Percentiles rank a stretch among this genome's conserved stretches.
These are phyloP conservation scores for Corrigiola litoralis DNA, from an alignment of 179 eudicot species.

Conservation along the genomic window DNA sequence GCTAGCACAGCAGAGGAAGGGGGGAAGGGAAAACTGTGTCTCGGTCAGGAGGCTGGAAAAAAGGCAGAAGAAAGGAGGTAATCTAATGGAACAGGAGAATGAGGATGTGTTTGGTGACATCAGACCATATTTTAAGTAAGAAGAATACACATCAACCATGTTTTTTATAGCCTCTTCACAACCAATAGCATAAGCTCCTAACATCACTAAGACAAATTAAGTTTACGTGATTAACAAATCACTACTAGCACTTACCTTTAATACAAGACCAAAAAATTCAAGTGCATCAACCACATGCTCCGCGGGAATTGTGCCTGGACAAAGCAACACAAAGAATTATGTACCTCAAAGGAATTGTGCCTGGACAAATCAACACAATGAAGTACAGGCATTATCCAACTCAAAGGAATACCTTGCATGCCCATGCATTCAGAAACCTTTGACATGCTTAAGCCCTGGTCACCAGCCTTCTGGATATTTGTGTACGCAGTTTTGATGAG, in stretches of 20 bases:
- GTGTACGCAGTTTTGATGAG: constrained; percentile 47
- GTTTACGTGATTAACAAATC: constrained; percentile 1
- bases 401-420: constrained; percentile 43
- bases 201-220: not conserved
- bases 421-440: constrained; percentile 50
- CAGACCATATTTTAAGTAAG: too few species aligned
- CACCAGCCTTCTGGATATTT: constrained; percentile 81
- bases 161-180: too few species aligned
- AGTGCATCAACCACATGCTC: constrained; percentile 67
- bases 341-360: constrained; percentile 25
- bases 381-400: constrained; percentile 1
- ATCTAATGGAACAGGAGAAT: not conserved
- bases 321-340: constrained; percentile 16
- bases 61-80: not conserved
- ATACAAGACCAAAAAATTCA: constrained; percentile 64
- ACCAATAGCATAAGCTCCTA: not conserved
- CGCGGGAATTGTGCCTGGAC: constrained; percentile 43
- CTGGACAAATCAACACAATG: constrained; percentile 35
- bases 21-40: too few species aligned
- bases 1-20: too few species aligned
- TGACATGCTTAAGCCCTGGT: constrained; percentile 79
- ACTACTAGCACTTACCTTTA: constrained; percentile 54
- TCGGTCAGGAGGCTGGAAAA: not conserved
- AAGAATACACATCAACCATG: too few species aligned
- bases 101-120: too few species aligned